phyloP scores from a whole-genome alignment of 1,284 basidiomycete species.

The Papiliotrema laurentii region DNA sequence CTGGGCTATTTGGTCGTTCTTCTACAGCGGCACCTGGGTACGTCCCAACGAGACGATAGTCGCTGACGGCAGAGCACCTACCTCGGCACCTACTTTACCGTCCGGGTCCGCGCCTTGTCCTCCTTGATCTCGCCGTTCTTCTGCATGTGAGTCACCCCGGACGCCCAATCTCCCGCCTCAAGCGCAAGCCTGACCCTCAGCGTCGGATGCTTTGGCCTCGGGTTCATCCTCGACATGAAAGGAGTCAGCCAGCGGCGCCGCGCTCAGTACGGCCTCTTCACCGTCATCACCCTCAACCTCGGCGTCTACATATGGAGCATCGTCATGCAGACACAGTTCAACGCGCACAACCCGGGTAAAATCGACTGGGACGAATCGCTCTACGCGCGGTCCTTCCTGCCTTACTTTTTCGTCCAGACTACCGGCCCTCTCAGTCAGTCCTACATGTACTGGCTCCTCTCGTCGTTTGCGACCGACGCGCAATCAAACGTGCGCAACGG shows the following conservation, averaged over 20 bases:
- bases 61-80: conserved; percentile 14
- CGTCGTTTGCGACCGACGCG: conserved; percentile 22
- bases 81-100: conserved; percentile 20
- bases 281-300: conserved; percentile 17
- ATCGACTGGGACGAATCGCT: conserved; percentile 21
- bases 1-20: conserved; percentile 21
- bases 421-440: conserved; percentile 24
- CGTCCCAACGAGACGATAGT: background rate
- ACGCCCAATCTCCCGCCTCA: background rate
- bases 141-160: conserved; percentile 25
- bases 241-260: conserved; percentile 17
- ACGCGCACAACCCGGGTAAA: conserved; percentile 12
- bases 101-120: conserved; percentile 23
- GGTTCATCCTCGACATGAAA: conserved; percentile 24
- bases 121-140: conserved; percentile 23
- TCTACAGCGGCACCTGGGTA: conserved; percentile 12
- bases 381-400: conserved; percentile 21
- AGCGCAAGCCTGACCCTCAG: background rate
- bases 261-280: conserved; percentile 21
- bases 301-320: conserved; percentile 25
- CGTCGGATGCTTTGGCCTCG: conserved; percentile 24
- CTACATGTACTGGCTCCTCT: conserved; percentile 30
- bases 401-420: conserved; percentile 28
- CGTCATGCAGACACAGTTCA: conserved; percentile 16
- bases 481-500: conserved; percentile 19